Evolutionary conservation across 495 filamentous ascomycete genomes (phyloP), one percentile per base, ranked within the genome.

Genomic region (Arthonia radiata): DNA sequence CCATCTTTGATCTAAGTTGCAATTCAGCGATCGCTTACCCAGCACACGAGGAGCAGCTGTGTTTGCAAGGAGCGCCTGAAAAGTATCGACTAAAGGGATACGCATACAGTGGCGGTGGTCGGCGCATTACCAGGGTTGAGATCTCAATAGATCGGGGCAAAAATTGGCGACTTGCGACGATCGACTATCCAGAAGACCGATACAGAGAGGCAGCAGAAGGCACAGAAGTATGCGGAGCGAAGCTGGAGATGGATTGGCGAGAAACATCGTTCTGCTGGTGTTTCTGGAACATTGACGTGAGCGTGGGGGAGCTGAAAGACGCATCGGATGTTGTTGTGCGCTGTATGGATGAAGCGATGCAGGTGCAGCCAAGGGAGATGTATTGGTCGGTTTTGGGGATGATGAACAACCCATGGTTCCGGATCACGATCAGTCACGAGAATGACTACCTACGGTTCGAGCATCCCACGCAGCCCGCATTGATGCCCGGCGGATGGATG

Each of bases 341-440:
- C 25, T 75, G 76, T 3, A 91, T 91, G 77, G 83, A 94, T 40
- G 83, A 94, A 25, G 64, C 71, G 17, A 67, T 94, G 65, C 74
- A 69, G 38, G 53, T 79, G 1, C 81, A 91, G 41, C 82, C 83
- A 4, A 57, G 74, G 32, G 83, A 94, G 37, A 90, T 91, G 74
- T 94, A 94, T 48, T 94, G 83, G 83, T 76, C 64, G 31, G 82
- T 92, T 11, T 50, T 93, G 23, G 83, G 83, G 0, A 94, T 94
- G 83, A 94, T 94, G 83, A 91, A 94, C 43, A 93, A 91, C 40
- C 73, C 81, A 4, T 94, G 83, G 83, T 94, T 71, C 45, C 57
- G 83, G 10, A 58, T 94, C 4, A 60, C 67, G 4, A 77, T 94
- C 31, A 66, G 61, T 23, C 69, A 71, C 31, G 75, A 90, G 34